Conservation (phyloP, 345 rosid genomes). For the Sonneratia caseolaris region DNA sequence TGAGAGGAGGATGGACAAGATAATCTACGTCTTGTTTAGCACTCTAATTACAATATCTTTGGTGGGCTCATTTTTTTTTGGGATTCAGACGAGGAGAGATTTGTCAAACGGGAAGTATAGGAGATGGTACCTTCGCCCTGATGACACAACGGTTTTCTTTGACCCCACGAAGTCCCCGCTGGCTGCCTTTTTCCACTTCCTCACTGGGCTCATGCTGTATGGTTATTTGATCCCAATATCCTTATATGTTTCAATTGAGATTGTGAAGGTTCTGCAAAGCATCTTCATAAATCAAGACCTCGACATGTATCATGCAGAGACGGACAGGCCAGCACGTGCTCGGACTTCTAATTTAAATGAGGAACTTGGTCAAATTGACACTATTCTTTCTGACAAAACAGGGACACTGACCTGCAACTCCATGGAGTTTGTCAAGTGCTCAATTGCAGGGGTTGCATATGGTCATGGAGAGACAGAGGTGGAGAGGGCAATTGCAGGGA, state of each 20-base stretch:
- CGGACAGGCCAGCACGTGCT: slow-evolving; percentile 64
- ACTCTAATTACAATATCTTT: slow-evolving; percentile 54
- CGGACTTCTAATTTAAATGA: slow-evolving; percentile 89
- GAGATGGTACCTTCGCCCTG: slow-evolving; percentile 87
- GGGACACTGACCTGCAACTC: slow-evolving; percentile 93
- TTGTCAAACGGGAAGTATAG: slow-evolving; percentile 26
- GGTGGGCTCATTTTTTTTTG: slow-evolving; percentile 59
- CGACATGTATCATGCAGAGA: slow-evolving; percentile 60
- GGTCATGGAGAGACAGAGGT: slow-evolving; percentile 80
- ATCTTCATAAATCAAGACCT: slow-evolving; percentile 77
- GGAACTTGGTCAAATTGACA: slow-evolving; percentile 86
- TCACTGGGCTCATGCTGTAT: slow-evolving; percentile 86
- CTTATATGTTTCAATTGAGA: slow-evolving; percentile 68
- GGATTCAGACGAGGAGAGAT: slow-evolving; percentile 51
- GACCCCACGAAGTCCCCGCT: slow-evolving; percentile 42
- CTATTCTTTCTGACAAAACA: slow-evolving; percentile 82
- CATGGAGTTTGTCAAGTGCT: slow-evolving; percentile 93
- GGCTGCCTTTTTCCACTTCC: slow-evolving; percentile 71
- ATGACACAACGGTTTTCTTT: slow-evolving; percentile 40
- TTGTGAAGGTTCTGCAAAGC: slow-evolving; percentile 83
- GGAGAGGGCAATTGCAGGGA: slow-evolving; percentile 44
- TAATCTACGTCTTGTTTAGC: slow-evolving; percentile 68
- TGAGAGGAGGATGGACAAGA: slow-evolving; percentile 87
- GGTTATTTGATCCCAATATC: slow-evolving; percentile 94
- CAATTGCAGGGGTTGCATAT: slow-evolving; percentile 60